Evolutionary conservation across 441 rosid genomes (phyloP), one percentile per base, ranked within the genome.

Genomic region (Francoa sonchifolia): DNA sequence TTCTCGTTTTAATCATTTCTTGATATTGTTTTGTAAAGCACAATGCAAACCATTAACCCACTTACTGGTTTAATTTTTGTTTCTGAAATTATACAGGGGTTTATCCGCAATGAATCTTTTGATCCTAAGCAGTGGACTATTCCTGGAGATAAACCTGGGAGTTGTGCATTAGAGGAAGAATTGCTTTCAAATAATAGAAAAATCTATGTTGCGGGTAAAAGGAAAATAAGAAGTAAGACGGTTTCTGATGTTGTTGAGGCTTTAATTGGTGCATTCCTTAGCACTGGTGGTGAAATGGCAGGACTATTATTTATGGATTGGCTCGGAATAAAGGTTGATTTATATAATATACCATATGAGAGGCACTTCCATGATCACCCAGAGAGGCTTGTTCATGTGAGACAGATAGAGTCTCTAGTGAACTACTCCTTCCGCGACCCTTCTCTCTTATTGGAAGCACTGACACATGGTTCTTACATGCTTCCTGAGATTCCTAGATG

Each of bases 381-480:
- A 0, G 77, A 71, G 48, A 72, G 31, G 63, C 34, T 61, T 52
- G 59, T 86, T 39, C 69, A 80, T 15, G 53, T 82, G 19, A 21
- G 1, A 11, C 29, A 42, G 44, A 12, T 86, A 3, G 85, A 90
- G 63, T 59, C 70, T 0, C 33, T 86, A 2, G 59, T 90, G 39
- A 60, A 63, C 28, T 82, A 82, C 59, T 49, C 61, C n/a, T 90
- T 90, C 45, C 42, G 33, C 18, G 79, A 90, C 42, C 71, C 69
- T 48, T 66, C 85, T 51, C 57, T 86, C 42, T 56, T 90, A 33
- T 75, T 90, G 14, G 96, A 90, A 61, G 99, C 99, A 31, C 54
- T 90, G 52, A 90, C 94, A 13, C 99, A 90, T 61, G 96, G 94
- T 34, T 90, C 99, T 23, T 86, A 69, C 64, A 80, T 83, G 96